Evolutionary conservation across 176 grass and related monocot genomes (phyloP), one percentile per base, ranked within the genome.

Genomic region (Cenchrus fungigraminus): DNA sequence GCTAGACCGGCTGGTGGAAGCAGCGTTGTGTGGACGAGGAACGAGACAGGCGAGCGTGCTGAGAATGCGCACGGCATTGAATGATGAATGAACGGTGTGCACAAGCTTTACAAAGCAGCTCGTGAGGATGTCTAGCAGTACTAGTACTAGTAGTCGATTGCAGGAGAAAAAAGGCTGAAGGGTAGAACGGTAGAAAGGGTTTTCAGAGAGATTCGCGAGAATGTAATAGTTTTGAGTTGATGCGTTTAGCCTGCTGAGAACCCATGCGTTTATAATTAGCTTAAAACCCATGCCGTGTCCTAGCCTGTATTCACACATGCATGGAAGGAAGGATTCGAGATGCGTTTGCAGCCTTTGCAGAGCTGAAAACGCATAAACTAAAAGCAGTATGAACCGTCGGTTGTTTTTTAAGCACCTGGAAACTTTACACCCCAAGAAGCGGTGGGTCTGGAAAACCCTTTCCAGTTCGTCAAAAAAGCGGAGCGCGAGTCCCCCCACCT

Each of bases 1-100:
- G 32, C 34, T 7, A 46, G 50, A 59, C 42, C 49, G 22, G 29
- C 54, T 85, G 34, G 71, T 53, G 71, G 82, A 90, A 62, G 83
- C 71, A 82, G 1, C 47, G 11, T 14, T 20, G 37, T 10, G 83
- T 82, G 78, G 78, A 49, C 12, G 47, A 37, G 66, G 40, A 83
- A 40, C 51, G 42, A 4, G 49, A 20, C 44, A 32, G 25, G 3
- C 20, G 53, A 6, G n/a, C 63, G 9, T 63, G 65, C 71, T 85
- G 1, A 46, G 4, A 5, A 40, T 56, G 76, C 76, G 29, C 65
- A 22, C 61, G 65, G n/a, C 65, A 82, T 65, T 86, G 16, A 82
- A 71, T 82, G 57, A 6, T 77, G 2, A 82, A 64, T 82, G 37
- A 1, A 64, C 19, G 52, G 32, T 89, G 65, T 31, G n/a, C 47